Base-by-base conservation (phyloP, 2,329 filamentous ascomycete genomes). In the Didymella keratinophila region DNA sequence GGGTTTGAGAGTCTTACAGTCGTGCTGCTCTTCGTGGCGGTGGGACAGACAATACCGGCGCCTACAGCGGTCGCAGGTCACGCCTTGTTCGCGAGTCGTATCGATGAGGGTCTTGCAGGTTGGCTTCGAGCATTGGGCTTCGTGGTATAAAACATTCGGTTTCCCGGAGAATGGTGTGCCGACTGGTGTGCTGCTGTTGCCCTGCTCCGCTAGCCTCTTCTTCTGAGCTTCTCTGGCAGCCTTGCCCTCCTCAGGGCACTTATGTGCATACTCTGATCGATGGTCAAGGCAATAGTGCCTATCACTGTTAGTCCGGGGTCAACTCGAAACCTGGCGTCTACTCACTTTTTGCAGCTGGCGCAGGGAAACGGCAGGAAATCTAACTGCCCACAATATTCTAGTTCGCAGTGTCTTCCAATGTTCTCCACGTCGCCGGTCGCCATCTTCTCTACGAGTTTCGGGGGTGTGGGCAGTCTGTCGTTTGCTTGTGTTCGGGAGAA, bases 361-460 rank as follows among this genome's bases (percentile, higher is more conserved):
- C 95, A 99, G 73, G 88, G 85, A 78, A 98, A 98, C 4, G 95
- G 95, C 4, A 99, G 87, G 78, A 99, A 98, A 79, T 98, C 95
- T 60, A 98, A 90, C 74, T 95, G 91, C 75, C 93, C 90, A 83
- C 95, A 99, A 83, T 92, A 96, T 65, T 89, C 83, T 79, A 91
- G 89, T 77, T 97, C 88, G 84, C 95, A 99, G 82, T 97, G 93
- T 62, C 87, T 87, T 78, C 95, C 95, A 68, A 98, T 89, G 23
- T 93, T 86, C 70, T 91, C 89, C 46, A 93, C 89, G 78, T 97
- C 93, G 75, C 84, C 84, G 34, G 60, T 63, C n/a, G 56, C 34
- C 89, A 93, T 93, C 62, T 84, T 85, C 75, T 88, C 14, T 18
- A 14, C 20, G 16, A 9, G 11, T 14, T 25, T 4, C 21, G 39